Conservation (phyloP, 495 filamentous ascomycete species). For the Letharia lupina region DNA sequence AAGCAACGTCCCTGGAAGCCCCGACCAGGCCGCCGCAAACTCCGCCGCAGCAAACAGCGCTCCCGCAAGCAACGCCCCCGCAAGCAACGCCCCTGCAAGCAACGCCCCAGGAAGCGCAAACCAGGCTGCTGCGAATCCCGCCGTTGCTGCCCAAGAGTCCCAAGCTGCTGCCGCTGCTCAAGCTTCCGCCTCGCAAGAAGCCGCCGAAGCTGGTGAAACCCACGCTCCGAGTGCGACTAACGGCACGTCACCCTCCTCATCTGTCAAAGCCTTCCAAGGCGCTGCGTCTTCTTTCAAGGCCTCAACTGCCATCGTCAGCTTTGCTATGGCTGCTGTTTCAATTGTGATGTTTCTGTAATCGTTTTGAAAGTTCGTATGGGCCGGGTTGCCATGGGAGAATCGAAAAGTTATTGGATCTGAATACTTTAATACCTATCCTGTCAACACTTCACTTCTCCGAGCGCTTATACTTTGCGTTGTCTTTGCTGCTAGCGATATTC, state of each 20-base stretch:
- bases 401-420: constrained; percentile 1
- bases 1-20: neutral
- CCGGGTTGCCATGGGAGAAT: neutral
- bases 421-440: constrained; percentile 3
- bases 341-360: constrained; percentile 1
- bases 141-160: neutral
- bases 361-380: neutral
- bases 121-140: neutral
- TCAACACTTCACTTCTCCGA: neutral
- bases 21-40: neutral
- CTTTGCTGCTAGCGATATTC: neutral
- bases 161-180: neutral
- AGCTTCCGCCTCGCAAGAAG: neutral
- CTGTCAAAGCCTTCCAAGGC: constrained; percentile 7
- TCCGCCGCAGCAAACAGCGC: neutral
- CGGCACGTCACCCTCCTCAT: neutral
- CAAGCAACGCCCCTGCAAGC: neutral
- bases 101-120: neutral
- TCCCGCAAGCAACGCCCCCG: neutral
- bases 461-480: neutral
- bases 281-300: constrained; percentile 10
- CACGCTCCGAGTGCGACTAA: neutral
- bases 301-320: constrained; percentile 1
- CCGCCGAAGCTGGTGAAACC: neutral
- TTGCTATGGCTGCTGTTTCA: neutral